A percentile compares a stretch with the other conserved stretches of the same genome.
These are phyloP conservation scores for Tetrahymena malaccensis DNA, from an alignment of 73 alveolate genomes.

Conservation along the genomic window DNA sequence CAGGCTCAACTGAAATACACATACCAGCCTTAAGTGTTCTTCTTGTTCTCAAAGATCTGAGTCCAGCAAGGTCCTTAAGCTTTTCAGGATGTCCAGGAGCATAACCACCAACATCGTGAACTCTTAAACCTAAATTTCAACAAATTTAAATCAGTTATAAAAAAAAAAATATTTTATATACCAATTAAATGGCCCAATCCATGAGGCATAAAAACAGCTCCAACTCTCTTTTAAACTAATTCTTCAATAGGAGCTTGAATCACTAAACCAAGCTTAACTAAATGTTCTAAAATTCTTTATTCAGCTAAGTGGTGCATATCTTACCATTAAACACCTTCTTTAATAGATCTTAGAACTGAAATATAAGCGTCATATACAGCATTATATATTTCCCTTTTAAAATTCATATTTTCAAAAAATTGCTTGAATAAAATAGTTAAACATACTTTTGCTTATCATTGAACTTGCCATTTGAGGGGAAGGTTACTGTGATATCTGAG, in stretches of 20 bases:
- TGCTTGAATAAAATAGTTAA: background rate
- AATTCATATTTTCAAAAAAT: background rate
- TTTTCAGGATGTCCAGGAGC: slow-evolving; percentile 74
- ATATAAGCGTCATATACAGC: slow-evolving; percentile 79
- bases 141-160: background rate
- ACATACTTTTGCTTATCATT: slow-evolving; percentile 67
- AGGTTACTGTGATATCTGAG: slow-evolving; percentile 93
- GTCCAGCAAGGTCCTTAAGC: slow-evolving; percentile 56
- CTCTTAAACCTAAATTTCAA: slow-evolving; percentile 74
- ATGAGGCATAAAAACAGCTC: slow-evolving; percentile 95
- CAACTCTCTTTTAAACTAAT: slow-evolving; percentile 77
- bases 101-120: slow-evolving; percentile 99
- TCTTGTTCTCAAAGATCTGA: slow-evolving; percentile 83
- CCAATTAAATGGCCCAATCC: slow-evolving; percentile 95
- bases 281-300: slow-evolving; percentile 73
- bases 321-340: slow-evolving; percentile 90
- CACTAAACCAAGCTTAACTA: slow-evolving; percentile 78
- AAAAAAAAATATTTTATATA: background rate
- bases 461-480: slow-evolving; percentile 88
- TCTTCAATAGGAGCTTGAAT: slow-evolving; percentile 71
- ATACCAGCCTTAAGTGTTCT: slow-evolving; percentile 84
- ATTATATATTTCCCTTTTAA: slow-evolving; percentile 42
- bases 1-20: slow-evolving; percentile 56
- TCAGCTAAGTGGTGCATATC: slow-evolving; percentile 98
- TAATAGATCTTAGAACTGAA: slow-evolving; percentile 58